These are phyloP conservation scores for Teunomyces tritomae DNA, from an alignment of 805 yeast species.

Conservation along the genomic window DNA sequence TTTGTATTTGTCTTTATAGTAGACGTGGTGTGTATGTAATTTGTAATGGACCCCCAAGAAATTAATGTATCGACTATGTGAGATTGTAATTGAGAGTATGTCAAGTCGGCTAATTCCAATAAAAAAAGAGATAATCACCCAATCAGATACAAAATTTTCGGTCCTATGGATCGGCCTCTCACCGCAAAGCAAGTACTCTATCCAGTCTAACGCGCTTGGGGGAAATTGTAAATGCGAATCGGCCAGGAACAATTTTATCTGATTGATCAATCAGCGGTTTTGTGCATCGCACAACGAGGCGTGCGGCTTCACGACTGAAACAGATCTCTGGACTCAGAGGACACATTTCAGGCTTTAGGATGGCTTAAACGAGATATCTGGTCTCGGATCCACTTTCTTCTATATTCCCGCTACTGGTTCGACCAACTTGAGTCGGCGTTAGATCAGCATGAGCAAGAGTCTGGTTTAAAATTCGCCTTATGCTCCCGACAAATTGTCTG, in stretches of 20 bases:
- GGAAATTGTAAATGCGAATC: slow-evolving; percentile 2
- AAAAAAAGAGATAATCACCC: not conserved
- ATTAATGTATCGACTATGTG: not conserved
- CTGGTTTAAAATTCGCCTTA: not conserved
- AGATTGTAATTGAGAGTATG: not conserved
- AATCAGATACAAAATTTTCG: not conserved
- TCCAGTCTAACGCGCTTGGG: not conserved
- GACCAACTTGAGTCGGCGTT: not conserved
- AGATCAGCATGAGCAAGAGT: no score
- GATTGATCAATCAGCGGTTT: slow-evolving; percentile 6
- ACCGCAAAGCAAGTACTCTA: not conserved
- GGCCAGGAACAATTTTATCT: slow-evolving; percentile 6
- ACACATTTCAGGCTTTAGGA: no score
- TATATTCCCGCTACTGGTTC: not conserved
- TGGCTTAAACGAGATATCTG: no score
- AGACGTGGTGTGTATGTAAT: not conserved
- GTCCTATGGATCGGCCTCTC: not conserved
- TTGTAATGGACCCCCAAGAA: not conserved
- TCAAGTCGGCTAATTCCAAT: not conserved
- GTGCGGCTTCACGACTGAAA: slow-evolving; percentile 1
- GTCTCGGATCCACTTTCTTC: no score
- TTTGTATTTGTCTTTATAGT: not conserved
- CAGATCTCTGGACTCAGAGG: not conserved
- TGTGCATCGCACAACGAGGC: not conserved
- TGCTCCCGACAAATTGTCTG: not conserved